Conservation (phyloP, 192 early-diverging fungal genomes). For the Linnemannia schmuckeri region DNA sequence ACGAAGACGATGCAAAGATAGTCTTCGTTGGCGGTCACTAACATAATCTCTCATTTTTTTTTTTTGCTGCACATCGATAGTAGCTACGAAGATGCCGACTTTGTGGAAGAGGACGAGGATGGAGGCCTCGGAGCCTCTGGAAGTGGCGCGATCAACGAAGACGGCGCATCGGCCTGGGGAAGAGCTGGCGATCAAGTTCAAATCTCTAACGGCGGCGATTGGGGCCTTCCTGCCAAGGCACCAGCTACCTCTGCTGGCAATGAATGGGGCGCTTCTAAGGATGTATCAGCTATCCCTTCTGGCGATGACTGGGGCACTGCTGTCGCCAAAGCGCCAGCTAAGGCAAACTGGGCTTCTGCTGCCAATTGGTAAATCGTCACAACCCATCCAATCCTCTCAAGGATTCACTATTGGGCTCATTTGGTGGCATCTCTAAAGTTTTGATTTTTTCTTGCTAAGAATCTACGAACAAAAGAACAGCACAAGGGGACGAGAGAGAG, state of each 20-base stretch:
- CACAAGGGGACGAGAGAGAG: background rate
- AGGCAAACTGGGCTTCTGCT: background rate
- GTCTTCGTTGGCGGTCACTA: background rate
- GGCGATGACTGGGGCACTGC: background rate
- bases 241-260: background rate
- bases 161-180: background rate
- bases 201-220: background rate
- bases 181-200: background rate
- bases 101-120: slow-evolving; percentile 6
- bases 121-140: background rate
- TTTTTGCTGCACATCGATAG: background rate
- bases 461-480: background rate
- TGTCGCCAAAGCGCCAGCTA: background rate
- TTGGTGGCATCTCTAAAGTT: too few species aligned
- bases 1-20: background rate
- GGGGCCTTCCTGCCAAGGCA: background rate
- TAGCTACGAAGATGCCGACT: slow-evolving; percentile 20
- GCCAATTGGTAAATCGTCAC: background rate
- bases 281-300: background rate
- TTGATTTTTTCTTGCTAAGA: background rate
- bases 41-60: background rate
- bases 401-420: too few species aligned
- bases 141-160: background rate
- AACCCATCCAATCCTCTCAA: background rate
- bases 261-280: background rate